These are phyloP conservation scores for Byssochlamys sp. DNA, from an alignment of 2,329 filamentous ascomycete species.

Conservation along the genomic window DNA sequence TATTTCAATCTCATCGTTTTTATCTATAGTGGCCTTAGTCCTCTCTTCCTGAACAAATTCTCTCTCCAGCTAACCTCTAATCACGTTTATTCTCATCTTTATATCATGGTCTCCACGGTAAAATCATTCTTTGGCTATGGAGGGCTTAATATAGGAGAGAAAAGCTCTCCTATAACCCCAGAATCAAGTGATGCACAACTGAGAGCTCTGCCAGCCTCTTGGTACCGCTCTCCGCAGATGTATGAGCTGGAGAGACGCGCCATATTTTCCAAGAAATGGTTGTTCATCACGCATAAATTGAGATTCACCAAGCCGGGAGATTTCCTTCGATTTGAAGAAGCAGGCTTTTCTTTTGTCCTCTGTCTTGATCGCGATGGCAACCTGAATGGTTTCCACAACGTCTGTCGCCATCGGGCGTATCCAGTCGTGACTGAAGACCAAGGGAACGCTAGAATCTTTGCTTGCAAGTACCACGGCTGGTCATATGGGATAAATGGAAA, in stretches of 20 bases:
- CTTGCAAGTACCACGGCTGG: conserved; percentile 52
- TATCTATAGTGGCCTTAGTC: background rate
- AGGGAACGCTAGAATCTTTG: conserved; percentile 43
- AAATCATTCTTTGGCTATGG: background rate
- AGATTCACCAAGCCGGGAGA: conserved; percentile 46
- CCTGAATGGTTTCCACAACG: conserved; percentile 51
- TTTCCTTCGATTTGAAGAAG: conserved; percentile 48
- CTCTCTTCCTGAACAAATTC: background rate
- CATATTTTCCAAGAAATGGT: conserved; percentile 45
- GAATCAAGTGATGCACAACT: background rate
- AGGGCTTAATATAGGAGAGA: background rate
- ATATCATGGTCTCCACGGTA: background rate
- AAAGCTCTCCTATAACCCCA: background rate
- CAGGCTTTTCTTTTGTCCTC: conserved; percentile 48
- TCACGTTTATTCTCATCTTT: background rate
- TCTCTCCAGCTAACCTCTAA: background rate
- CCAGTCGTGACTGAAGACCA: conserved; percentile 42
- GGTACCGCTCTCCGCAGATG: conserved; percentile 32
- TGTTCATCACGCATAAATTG: conserved; percentile 25
- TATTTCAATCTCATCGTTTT: background rate
- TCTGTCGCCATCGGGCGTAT: conserved; percentile 51
- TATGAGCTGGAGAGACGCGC: conserved; percentile 46
- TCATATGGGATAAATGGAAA: conserved; percentile 49
- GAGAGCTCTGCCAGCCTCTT: conserved; percentile 38
- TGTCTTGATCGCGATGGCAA: conserved; percentile 39